Evolutionary conservation across 2,329 filamentous ascomycete genomes (phyloP), one percentile per base, ranked within the genome.

Genomic region (Rugonectria rugulosa): DNA sequence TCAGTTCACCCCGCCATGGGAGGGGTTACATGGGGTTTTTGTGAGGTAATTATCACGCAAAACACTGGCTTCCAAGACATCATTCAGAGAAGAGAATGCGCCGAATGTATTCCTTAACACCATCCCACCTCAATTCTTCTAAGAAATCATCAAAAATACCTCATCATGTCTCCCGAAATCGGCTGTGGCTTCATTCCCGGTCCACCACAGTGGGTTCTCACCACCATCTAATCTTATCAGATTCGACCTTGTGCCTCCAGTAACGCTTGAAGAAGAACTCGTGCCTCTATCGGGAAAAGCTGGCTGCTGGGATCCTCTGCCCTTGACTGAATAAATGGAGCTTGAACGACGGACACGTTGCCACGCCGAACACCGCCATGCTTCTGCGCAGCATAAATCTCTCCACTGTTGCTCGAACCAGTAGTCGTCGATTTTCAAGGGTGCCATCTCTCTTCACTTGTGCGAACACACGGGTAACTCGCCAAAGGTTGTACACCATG

Each of bases 221-320:
- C 12, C 9, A 26, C 12, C 53, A 51, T 56, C 41, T 42, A 44
- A 51, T 56, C 46, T 56, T 56, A 56, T 56, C 53, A 51, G 47
- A 56, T 56, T 29, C 31, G 4, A 27, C 29, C 26, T 12, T 15
- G 21, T 38, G 9, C 20, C 21, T 20, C 29, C 15, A 14, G 17
- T n/a, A 29, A 14, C 6, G 31, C 42, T 26, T 14, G 11, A 34
- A 31, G 8, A 36, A n/a, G 32, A 36, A n/a, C 32, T 5, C 19
- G n/a, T 26, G 31, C 45, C 44, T 26, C 21, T 17, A 37, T 49
- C 15, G 31, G 37, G 19, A 10, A 43, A 44, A 31, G 37, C 8
- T 23, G 4, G 17, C 24, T 20, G 21, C 40, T 40, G 21, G 23
- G 14, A 50, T 36, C 26, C 17, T 32, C 24, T 32, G 41, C 34